Evolutionary conservation across 129 eudicot genomes (phyloP), one percentile per base, ranked within the genome.

Genomic region (Flaveria bidentis): DNA sequence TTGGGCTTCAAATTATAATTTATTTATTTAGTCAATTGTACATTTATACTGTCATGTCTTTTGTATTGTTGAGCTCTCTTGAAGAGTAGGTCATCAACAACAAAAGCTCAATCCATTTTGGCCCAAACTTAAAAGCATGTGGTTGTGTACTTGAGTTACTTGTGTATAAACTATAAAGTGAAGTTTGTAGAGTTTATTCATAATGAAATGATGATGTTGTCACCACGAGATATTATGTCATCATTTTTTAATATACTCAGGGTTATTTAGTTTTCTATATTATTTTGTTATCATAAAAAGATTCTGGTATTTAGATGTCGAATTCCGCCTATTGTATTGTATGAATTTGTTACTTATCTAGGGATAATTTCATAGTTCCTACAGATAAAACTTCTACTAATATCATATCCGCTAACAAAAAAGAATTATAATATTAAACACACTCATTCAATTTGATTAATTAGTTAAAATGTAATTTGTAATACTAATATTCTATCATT

Each of bases 31-130:
- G 1, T 71, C 30, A 52, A 52, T 61, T 61, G 67, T 61, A 61
- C 42, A 61, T 72, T 72, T 72, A 33, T 39, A 4, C 53, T 69
- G 13, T 74, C 28, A 17, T 53, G 41, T 36, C 41, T 75, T 49
- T 61, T 75, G 78, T 46, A 15, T 62, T 20, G 63, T 33, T 72
- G 76, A 12, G 15, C 9, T 52, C 28, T 71, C 76, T 52, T n/a
- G 13, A 61, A 61, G 72, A 58, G 72, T 63, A 47, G 61, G 66
- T 42, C 71, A 75, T 62, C 72, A 63, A 63, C 64, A 49, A 75
- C 47, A 75, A 75, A 46, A 50, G 46, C 62, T 42, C 64, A 30
- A 3, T 61, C 60, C 45, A 42, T 25, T 26, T 61, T 25, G 67
- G 39, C 63, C 10, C 17, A 17, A 55, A 76, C 57, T 53, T 62